Evolutionary conservation across 768 basidiomycete genomes (phyloP).

Genomic region (Cyathus striatus): DNA sequence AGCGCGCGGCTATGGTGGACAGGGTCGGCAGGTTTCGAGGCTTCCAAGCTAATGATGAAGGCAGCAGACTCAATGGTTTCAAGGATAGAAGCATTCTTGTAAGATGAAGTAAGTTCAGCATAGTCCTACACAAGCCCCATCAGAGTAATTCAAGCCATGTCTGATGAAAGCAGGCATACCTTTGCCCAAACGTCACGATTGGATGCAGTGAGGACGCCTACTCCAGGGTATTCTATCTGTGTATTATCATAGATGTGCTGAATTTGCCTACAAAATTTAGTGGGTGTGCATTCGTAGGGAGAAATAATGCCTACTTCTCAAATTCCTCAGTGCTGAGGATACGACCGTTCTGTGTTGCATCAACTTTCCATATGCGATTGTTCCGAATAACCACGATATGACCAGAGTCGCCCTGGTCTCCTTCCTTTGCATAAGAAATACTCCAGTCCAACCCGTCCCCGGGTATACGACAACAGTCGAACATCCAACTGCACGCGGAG

Average conservation of each 20-base stretch:
- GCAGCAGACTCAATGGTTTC: slow-evolving; percentile 80
- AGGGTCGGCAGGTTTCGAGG: slow-evolving; percentile 42
- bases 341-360: slow-evolving; percentile 46
- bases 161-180: slow-evolving; percentile 29
- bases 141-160: slow-evolving; percentile 3
- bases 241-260: slow-evolving; percentile 68
- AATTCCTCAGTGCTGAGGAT: slow-evolving; percentile 65
- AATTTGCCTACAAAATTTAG: slow-evolving; percentile 55
- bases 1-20: slow-evolving; percentile 63
- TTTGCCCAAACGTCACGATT: slow-evolving; percentile 89
- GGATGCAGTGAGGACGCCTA: slow-evolving; percentile 74
- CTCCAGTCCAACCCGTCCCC: slow-evolving; percentile 79
- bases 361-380: slow-evolving; percentile 80
- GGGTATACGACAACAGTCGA: slow-evolving; percentile 82
- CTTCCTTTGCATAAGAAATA: slow-evolving; percentile 54
- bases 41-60: slow-evolving; percentile 79
- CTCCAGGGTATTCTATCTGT: slow-evolving; percentile 55
- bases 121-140: slow-evolving; percentile 45
- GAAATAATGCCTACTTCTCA: slow-evolving; percentile 41
- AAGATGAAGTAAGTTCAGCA: slow-evolving; percentile 48
- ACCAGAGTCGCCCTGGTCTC: slow-evolving; percentile 57
- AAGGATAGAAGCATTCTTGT: slow-evolving; percentile 60
- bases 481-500: slow-evolving; percentile 69
- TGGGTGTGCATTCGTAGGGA: neutral
- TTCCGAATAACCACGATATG: slow-evolving; percentile 86